Percentiles rank a stretch among this genome's conserved stretches.
Evolutionary conservation across 2,329 filamentous ascomycete genomes (phyloP).

Genomic region (Shiraia sp.): DNA sequence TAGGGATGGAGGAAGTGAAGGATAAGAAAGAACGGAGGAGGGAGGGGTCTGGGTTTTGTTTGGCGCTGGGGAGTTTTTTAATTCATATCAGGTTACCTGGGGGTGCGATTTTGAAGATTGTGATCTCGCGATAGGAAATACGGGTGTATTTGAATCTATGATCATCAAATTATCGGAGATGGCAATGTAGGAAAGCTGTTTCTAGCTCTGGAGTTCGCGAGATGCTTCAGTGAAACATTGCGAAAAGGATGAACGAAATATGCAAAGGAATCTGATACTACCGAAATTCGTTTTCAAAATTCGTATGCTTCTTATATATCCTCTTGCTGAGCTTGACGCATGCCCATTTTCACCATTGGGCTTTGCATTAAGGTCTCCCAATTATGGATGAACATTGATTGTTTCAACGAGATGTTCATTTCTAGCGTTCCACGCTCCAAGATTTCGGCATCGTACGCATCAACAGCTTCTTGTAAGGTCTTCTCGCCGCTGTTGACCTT

Average conservation of each 20-base stretch:
- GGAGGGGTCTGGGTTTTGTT: too few species aligned
- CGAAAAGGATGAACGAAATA: too few species aligned
- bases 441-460: conserved; percentile 42
- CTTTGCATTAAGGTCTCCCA: conserved; percentile 33
- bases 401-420: conserved; percentile 49
- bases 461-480: conserved; percentile 19
- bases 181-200: too few species aligned
- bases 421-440: conserved; percentile 50
- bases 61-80: too few species aligned
- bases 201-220: too few species aligned
- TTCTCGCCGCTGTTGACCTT: conserved; percentile 8
- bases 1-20: neutral
- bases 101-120: too few species aligned
- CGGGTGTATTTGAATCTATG: neutral
- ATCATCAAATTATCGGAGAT: too few species aligned
- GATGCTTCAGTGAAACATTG: too few species aligned
- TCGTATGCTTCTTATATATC: neutral
- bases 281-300: too few species aligned
- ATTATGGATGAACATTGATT: conserved; percentile 54
- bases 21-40: too few species aligned
- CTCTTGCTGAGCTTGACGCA: neutral
- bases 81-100: too few species aligned
- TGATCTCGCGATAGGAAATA: neutral
- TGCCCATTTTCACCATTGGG: conserved; percentile 32
- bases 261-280: too few species aligned